phyloP scores from a whole-genome alignment of 768 basidiomycete species.

The Boletus fagicola region DNA sequence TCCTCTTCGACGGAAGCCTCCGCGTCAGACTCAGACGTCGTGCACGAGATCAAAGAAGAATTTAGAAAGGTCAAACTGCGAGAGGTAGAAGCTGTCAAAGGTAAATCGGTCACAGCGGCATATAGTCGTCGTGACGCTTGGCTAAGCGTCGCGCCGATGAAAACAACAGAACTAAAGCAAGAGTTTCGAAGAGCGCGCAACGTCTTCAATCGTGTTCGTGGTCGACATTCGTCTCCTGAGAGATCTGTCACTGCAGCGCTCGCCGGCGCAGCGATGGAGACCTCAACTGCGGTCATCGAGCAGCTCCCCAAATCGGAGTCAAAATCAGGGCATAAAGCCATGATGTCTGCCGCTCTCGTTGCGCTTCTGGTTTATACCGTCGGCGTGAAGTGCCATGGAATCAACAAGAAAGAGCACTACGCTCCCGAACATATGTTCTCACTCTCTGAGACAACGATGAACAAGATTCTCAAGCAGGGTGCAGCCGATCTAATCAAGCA shows the following conservation, averaged over 20 bases:
- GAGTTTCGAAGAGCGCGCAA: conserved; percentile 41
- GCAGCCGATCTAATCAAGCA: conserved; percentile 82
- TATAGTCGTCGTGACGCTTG: conserved; percentile 6
- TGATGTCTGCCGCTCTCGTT: conserved; percentile 74
- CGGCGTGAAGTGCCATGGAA: conserved; percentile 90
- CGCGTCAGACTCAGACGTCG: conserved; percentile 30
- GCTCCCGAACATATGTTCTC: conserved; percentile 90
- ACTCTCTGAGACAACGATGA: conserved; percentile 79
- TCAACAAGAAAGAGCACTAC: conserved; percentile 84
- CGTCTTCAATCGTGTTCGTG: conserved; percentile 43
- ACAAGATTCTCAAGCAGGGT: conserved; percentile 67
- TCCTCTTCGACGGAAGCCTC: conserved; percentile 44
- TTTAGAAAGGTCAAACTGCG: conserved; percentile 24
- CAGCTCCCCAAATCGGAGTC: conserved; percentile 12
- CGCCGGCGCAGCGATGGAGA: conserved; percentile 1
- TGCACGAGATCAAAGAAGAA: conserved; percentile 29
- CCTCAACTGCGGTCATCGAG: conserved; percentile 21
- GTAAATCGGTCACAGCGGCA: conserved; percentile 15
- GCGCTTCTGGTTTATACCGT: conserved; percentile 89
- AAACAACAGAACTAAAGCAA: conserved; percentile 35
- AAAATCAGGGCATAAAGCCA: conserved; percentile 40
- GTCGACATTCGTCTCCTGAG: conserved; percentile 27
- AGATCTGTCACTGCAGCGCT: conserved; percentile 17
- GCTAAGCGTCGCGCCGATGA: conserved; percentile 14
- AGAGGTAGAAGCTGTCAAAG: conserved; percentile 39